phyloP scores from a whole-genome alignment of 306 rosid genomes.

The Rubus idaeus region DNA sequence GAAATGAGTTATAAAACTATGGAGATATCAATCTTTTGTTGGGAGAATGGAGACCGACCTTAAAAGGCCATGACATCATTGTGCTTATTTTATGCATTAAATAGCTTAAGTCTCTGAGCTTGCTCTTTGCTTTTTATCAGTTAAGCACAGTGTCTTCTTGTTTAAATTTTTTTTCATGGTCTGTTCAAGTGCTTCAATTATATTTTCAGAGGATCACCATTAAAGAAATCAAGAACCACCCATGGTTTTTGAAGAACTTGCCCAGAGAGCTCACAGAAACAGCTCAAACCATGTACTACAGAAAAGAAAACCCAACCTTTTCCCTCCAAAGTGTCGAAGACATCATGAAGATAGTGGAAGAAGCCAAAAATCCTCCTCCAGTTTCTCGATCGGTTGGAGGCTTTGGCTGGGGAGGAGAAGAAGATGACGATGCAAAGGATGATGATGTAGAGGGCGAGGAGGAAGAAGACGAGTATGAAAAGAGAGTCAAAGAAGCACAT shows the following conservation, averaged over 20 bases:
- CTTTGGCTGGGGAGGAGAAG: slow-evolving; percentile 76
- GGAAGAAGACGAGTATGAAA: slow-evolving; percentile 64
- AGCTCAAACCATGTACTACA: slow-evolving; percentile 69
- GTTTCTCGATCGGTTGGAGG: slow-evolving; percentile 56
- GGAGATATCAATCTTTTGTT: not conserved
- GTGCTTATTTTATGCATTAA: not conserved
- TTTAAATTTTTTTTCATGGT: slow-evolving; percentile 7
- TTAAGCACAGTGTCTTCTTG: not conserved
- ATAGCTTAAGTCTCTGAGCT: not conserved
- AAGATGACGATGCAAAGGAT: slow-evolving; percentile 47
- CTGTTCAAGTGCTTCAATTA: slow-evolving; percentile 27
- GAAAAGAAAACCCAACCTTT: slow-evolving; percentile 73
- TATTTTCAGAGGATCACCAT: slow-evolving; percentile 67
- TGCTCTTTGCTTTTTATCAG: not conserved
- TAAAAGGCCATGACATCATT: not conserved
- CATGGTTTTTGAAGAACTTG: slow-evolving; percentile 82
- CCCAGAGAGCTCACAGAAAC: slow-evolving; percentile 81
- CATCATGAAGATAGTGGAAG: slow-evolving; percentile 75
- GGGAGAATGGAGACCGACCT: not conserved
- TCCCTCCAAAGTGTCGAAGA: slow-evolving; percentile 68
- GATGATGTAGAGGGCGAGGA: slow-evolving; percentile 33
- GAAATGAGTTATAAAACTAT: not conserved
- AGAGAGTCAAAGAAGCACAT: slow-evolving; percentile 73
- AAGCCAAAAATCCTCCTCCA: slow-evolving; percentile 61
- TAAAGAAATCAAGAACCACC: slow-evolving; percentile 77